Evolutionary conservation across 2,329 filamentous ascomycete species (phyloP), one percentile per base, ranked within the genome.

Genomic region (Chalara sp.): DNA sequence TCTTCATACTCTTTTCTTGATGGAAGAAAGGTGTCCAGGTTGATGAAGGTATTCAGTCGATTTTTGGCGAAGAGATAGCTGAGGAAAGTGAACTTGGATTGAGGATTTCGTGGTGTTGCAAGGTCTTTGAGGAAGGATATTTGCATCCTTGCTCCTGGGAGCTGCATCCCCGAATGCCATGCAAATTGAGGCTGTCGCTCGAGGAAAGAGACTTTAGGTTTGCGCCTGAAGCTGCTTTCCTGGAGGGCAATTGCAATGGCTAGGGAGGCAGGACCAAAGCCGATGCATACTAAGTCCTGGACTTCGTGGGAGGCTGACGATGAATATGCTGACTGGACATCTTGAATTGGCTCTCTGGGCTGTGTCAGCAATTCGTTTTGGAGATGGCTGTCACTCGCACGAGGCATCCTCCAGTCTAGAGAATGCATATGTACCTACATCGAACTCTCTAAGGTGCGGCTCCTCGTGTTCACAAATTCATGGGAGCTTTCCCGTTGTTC

Each of bases 41-140:
- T 96, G 61, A 87, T 90, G 64, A 97, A 97, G 60, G 92, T 84
- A 45, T 95, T 81, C 37, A 97, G 76, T 13, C 92, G 80, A 51
- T 78, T 78, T 61, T 95, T 85, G 61, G 79, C 71, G 71, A 95
- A 87, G 10, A 97, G 80, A 68, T 96, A 97, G 71, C 96, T 96
- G 64, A 96, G 75, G 71, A 96, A 97, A 12, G 92, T 97, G 70
- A 96, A 97, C 63, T 90, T 80, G 58, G 87, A 95, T 56, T 86
- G 81, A 6, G 92, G 92, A 65, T 96, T 84, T 53, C 92, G 80
- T 58, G 96, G 76, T 4, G 89, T 93, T 3, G 92, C 92, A 68
- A 97, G 80, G 65, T 96, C 92, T 72, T 97, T 96, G 72, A 97
- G 80, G 73, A 96, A 96, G 11, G 89, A 93, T 61, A 97, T 96